Evolutionary conservation across 2,329 filamentous ascomycete genomes (phyloP).

Genomic region (Aureobasidium sp.): DNA sequence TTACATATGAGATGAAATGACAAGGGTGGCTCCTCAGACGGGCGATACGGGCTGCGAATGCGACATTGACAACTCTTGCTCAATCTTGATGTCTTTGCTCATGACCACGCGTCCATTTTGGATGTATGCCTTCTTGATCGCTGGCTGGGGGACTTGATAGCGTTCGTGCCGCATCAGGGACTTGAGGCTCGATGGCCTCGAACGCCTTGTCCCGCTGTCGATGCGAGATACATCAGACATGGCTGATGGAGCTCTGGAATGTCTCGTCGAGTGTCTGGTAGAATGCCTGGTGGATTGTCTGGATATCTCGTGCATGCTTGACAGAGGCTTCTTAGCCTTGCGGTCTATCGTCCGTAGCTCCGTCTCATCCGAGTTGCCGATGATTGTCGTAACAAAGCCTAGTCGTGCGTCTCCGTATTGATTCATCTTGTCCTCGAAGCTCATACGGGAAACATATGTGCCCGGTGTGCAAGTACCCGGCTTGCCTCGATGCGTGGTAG

Average conservation of each 20-base stretch:
- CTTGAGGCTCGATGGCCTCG: neutral
- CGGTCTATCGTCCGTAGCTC: neutral
- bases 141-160: neutral
- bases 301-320: neutral
- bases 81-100: conserved; percentile 1
- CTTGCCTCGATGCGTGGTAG: conserved; percentile 1
- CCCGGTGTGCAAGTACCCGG: neutral
- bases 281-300: neutral
- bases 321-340: neutral
- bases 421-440: conserved; percentile 2
- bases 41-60: conserved; percentile 26
- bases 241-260: neutral
- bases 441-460: conserved; percentile 4
- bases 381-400: neutral
- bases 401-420: neutral
- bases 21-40: neutral
- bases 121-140: neutral
- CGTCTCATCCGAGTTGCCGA: neutral
- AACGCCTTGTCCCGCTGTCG: neutral
- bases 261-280: neutral
- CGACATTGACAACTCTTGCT: neutral
- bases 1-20: conserved; percentile 1
- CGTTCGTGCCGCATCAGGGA: neutral
- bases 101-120: conserved; percentile 3
- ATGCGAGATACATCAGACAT: neutral